phyloP scores from a whole-genome alignment of 495 filamentous ascomycete species.

The Hypomontagnella submonticulosa region DNA sequence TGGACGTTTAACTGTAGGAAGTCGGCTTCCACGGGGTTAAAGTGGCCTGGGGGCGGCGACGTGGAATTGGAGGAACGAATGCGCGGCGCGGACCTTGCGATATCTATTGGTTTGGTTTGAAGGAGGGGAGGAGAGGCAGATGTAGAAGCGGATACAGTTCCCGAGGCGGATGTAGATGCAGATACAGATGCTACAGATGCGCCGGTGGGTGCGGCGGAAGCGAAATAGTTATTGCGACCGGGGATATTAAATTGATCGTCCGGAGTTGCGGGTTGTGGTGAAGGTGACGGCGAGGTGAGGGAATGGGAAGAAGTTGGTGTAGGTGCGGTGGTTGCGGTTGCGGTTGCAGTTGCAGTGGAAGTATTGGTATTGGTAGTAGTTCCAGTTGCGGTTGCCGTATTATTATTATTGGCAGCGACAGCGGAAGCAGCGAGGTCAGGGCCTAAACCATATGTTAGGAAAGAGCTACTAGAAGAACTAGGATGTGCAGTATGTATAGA shows the following conservation, averaged over 20 bases:
- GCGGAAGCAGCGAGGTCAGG: not conserved
- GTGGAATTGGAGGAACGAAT: slow-evolving; percentile 41
- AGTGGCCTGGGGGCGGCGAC: slow-evolving; percentile 41
- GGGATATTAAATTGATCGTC: slow-evolving; percentile 50
- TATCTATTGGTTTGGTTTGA: slow-evolving; percentile 50
- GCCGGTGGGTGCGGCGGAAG: slow-evolving; percentile 25
- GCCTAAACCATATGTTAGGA: too few relatives aligned
- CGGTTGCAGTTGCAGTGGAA: slow-evolving; percentile 24
- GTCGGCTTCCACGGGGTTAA: slow-evolving; percentile 27
- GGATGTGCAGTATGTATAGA: not conserved
- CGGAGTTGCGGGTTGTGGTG: slow-evolving; percentile 56
- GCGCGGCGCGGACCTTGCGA: slow-evolving; percentile 33
- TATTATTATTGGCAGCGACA: not conserved
- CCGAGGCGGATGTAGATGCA: slow-evolving; percentile 13
- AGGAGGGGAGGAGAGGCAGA: slow-evolving; percentile 23
- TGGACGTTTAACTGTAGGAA: slow-evolving; percentile 40
- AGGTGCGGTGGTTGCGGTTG: slow-evolving; percentile 39
- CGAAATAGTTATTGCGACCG: slow-evolving; percentile 44
- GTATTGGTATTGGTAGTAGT: not conserved
- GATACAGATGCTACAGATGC: slow-evolving; percentile 8
- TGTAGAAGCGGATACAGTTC: slow-evolving; percentile 15
- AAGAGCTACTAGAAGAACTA: not conserved
- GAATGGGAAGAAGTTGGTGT: slow-evolving; percentile 50
- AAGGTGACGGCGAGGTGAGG: slow-evolving; percentile 49
- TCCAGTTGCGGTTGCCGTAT: not conserved